Evolutionary conservation across 257 asterid species (phyloP), one percentile per base, ranked within the genome.

Genomic region (Solanum tarapatanum): DNA sequence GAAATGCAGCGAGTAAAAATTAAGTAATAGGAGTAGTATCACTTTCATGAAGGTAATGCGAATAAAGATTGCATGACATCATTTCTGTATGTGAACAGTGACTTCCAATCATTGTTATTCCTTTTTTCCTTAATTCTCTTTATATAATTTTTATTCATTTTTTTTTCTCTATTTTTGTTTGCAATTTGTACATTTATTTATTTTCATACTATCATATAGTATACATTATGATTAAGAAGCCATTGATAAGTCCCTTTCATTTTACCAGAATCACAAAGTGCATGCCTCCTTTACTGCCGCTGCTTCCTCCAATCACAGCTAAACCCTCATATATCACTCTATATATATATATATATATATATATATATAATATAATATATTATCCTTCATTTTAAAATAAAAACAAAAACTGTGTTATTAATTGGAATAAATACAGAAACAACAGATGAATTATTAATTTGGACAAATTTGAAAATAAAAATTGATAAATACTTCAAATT

Each of bases 1-100:
- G 33, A n/a, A 10, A 4, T 5, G 5, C 0, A 76, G 16, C 7
- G 6, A 74, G 60, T n/a, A 37, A n/a, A 60, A 24, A 77, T 55
- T n/a, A 62, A 62, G 39, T 77, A 77, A 24, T 41, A n/a, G n/a
- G n/a, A n/a, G n/a, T n/a, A 41, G 48, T 9, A 80, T 80, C 84
- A 80, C 84, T 80, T 43, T 80, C 84, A 68, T 39, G 73, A 72
- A 86, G 75, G 86, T 72, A 89, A 82, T 89, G 84, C 75, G 26
- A 82, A 85, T 72, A 80, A 82, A 74, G 86, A 86, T 74, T 41
- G 26, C 9, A 41, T 88, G 91, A 87, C 90, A 74, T 90, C 91
- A 88, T 23, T 21, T 82, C 32, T 45, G 84, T 51, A 86, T 51
- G 89, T 90, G 90, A 90, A 90, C 45, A 88, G 91, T 90, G 86